Evolutionary conservation across 441 rosid genomes (phyloP).

Genomic region (Metrosideros polymorpha): DNA sequence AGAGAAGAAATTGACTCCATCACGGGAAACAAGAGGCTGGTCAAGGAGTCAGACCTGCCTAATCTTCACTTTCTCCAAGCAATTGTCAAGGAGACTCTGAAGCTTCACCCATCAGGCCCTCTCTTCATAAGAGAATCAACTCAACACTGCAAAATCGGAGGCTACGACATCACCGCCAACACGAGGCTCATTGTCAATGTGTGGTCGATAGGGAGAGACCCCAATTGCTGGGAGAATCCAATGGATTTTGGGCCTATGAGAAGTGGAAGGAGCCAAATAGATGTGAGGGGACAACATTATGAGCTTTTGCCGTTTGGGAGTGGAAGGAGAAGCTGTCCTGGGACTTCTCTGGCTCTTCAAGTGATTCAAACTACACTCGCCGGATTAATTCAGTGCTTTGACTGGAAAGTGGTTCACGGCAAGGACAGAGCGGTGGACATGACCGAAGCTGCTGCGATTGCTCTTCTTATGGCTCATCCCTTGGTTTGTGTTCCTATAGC

Average conservation of each 20-base stretch:
- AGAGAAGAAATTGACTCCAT: conserved; percentile 35
- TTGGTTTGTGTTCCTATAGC: background rate
- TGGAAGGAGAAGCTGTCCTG: background rate
- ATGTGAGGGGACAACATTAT: background rate
- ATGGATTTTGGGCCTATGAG: background rate
- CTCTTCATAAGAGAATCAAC: background rate
- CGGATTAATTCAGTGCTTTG: conserved; percentile 24
- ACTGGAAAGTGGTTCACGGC: conserved; percentile 6
- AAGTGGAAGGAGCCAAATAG: background rate
- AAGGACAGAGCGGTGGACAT: background rate
- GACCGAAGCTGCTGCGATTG: background rate
- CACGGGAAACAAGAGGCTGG: conserved; percentile 18
- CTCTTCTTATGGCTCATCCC: background rate
- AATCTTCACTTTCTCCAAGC: background rate
- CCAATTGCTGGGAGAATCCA: background rate
- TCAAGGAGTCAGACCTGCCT: background rate
- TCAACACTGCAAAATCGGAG: background rate
- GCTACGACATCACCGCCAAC: background rate
- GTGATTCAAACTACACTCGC: conserved; percentile 8
- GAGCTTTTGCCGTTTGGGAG: background rate
- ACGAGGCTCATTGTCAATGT: background rate
- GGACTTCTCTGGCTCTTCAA: conserved; percentile 5
- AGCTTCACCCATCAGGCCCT: background rate
- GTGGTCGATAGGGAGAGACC: background rate
- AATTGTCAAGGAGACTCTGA: background rate